Conservation (phyloP, 2,329 filamentous ascomycete species). For the Amauroascus niger region DNA sequence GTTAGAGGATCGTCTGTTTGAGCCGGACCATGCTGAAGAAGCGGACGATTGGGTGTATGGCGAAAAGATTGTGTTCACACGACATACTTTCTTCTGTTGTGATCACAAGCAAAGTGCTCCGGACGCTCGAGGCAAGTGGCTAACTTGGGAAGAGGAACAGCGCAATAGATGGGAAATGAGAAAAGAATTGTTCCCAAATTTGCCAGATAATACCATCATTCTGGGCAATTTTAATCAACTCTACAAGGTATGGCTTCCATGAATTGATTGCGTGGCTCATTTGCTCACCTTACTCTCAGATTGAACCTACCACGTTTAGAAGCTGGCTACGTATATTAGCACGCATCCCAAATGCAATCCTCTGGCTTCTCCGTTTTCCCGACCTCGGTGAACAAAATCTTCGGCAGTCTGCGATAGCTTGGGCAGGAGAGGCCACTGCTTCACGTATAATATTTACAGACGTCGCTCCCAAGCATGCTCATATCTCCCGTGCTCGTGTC, state of each 20-base stretch:
- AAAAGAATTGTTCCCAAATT: slow-evolving; percentile 74
- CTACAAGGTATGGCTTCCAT: slow-evolving; percentile 64
- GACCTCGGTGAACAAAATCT: slow-evolving; percentile 85
- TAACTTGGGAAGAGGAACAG: slow-evolving; percentile 80
- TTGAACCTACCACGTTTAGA: slow-evolving; percentile 92
- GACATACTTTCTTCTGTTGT: slow-evolving; percentile 95
- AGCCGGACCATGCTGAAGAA: slow-evolving; percentile 58
- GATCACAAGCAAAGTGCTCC: slow-evolving; percentile 87
- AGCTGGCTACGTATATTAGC: slow-evolving; percentile 89
- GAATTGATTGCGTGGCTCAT: background rate
- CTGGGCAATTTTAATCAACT: slow-evolving; percentile 97
- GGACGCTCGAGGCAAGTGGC: slow-evolving; percentile 54
- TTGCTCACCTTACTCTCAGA: slow-evolving; percentile 44
- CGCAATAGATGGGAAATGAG: slow-evolving; percentile 80
- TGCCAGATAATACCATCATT: slow-evolving; percentile 77
- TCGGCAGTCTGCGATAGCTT: slow-evolving; percentile 64
- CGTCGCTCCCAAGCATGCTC: slow-evolving; percentile 86
- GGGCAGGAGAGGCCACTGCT: slow-evolving; percentile 79
- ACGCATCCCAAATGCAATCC: slow-evolving; percentile 71
- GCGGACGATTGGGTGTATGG: slow-evolving; percentile 83
- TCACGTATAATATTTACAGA: slow-evolving; percentile 88
- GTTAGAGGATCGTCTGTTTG: slow-evolving; percentile 56
- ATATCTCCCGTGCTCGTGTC: slow-evolving; percentile 83
- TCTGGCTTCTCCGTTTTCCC: slow-evolving; percentile 95
- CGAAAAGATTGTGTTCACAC: slow-evolving; percentile 91